Percentiles rank a stretch among this genome's conserved stretches.
Evolutionary conservation across 371 early-diverging fungal species (phyloP).

Genomic region (Chytridium lagenaria): DNA sequence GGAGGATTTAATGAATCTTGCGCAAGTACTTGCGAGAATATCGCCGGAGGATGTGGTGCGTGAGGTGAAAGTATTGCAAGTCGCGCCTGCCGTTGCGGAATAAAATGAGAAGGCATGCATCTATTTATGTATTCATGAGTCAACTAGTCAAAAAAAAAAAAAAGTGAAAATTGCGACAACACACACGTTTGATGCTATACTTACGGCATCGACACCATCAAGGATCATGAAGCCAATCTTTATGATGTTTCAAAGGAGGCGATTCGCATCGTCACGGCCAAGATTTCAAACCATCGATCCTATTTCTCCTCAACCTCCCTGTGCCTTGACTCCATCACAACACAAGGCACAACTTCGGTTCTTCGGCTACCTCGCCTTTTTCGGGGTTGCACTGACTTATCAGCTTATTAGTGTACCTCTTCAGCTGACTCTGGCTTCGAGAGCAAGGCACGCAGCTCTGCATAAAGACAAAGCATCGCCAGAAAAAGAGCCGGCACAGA

Average conservation of each 20-base stretch:
- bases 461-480: no score
- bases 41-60: constrained; percentile 23
- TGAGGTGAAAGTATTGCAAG: no score
- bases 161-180: neutral
- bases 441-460: neutral
- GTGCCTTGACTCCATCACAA: neutral
- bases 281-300: neutral
- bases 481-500: no score
- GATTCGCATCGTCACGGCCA: neutral
- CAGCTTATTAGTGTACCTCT: neutral
- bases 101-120: neutral
- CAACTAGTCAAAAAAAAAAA: neutral
- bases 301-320: neutral
- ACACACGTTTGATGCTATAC: neutral
- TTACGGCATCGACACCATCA: neutral
- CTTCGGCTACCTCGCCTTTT: constrained; percentile 1
- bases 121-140: neutral
- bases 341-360: neutral
- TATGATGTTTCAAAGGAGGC: neutral
- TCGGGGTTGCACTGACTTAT: neutral
- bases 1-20: constrained; percentile 25
- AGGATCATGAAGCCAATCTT: neutral
- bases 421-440: neutral
- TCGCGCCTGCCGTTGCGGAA: no score
- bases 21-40: constrained; percentile 19